Evolutionary conservation across 352 stramenopile genomes (phyloP).

Genomic region (Pythium apleroticum): DNA sequence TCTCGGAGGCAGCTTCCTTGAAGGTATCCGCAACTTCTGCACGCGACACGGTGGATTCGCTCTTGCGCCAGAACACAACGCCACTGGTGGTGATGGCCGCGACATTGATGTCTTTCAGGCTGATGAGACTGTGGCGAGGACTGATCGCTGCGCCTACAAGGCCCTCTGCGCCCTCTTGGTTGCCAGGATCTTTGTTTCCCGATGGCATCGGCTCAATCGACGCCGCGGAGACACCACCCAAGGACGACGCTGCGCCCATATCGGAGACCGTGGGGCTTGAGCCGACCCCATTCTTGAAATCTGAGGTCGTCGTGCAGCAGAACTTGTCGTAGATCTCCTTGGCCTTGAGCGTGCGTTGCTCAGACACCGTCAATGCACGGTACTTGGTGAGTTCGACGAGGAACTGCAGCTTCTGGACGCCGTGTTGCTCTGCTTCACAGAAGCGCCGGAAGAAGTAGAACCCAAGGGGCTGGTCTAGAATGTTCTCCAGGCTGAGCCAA

Average conservation of each 20-base stretch:
- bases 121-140: conserved; percentile 38
- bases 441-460: conserved; percentile 83
- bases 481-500: conserved; percentile 67
- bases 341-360: conserved; percentile 50
- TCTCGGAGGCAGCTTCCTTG: conserved; percentile 38
- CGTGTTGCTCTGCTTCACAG: conserved; percentile 69
- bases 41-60: conserved; percentile 38
- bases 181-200: neutral
- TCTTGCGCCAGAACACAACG: conserved; percentile 66
- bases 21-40: conserved; percentile 42
- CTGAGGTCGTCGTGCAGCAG: conserved; percentile 28
- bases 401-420: conserved; percentile 61
- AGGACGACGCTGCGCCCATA: neutral
- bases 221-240: conserved; percentile 3
- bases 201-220: conserved; percentile 20
- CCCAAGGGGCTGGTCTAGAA: conserved; percentile 74
- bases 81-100: conserved; percentile 60
- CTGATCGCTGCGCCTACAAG: conserved; percentile 20
- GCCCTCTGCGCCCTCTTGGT: conserved; percentile 5
- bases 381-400: conserved; percentile 77
- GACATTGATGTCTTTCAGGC: conserved; percentile 58
- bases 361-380: conserved; percentile 42
- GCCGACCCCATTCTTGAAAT: conserved; percentile 10
- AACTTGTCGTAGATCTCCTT: conserved; percentile 64
- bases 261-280: conserved; percentile 23